Base-by-base conservation (phyloP, 1,139 yeast genomes). In the Nakaseomyces nivariensis region DNA sequence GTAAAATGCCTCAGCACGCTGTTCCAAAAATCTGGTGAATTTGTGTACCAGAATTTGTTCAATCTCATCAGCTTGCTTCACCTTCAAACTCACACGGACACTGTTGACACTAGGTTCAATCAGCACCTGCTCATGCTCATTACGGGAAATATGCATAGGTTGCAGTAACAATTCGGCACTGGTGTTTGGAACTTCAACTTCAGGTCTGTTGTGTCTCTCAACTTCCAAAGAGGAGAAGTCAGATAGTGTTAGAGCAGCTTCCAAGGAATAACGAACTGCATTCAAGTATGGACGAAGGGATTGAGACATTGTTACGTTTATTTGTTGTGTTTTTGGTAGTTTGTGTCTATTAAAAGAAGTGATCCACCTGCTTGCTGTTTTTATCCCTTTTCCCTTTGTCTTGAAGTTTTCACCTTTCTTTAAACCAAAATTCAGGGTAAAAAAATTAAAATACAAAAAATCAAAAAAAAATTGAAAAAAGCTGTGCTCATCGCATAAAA, bases 141-240 rank as follows among this genome's bases (percentile, higher is more conserved):
- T 92, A 70, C 99, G 81, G 4, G 96, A 84, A 59, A 92, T 84
- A 54, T 83, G 78, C 82, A 92, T 82, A 32, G 97, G 94, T 62
- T 90, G 90, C 63, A 92, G 75, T 54, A 92, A 71, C 53, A 92
- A 84, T 68, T 90, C 97, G 9, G 85, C 84, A 45, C 85, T 75
- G 57, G 79, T 78, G 58, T 84, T 81, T 26, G 60, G 55, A 43
- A 86, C 92, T 69, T 92, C 99, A 48, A 92, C 84, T 68, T 92
- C 99, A 4, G 99, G 99, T 56, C 94, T 79, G 71, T 92, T 92
- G 73, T 92, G 98, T 69, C 99, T 84, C 72, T 92, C 99, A 13
- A 86, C 96, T 53, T 86, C 78, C 68, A 90, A 96, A 10, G 97
- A 90, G 26, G 97, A 85, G 68, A 94, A 94, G 71, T 90, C 92